These are phyloP conservation scores for Neurospora sp. DNA, from an alignment of 495 filamentous ascomycete species.

Conservation along the genomic window DNA sequence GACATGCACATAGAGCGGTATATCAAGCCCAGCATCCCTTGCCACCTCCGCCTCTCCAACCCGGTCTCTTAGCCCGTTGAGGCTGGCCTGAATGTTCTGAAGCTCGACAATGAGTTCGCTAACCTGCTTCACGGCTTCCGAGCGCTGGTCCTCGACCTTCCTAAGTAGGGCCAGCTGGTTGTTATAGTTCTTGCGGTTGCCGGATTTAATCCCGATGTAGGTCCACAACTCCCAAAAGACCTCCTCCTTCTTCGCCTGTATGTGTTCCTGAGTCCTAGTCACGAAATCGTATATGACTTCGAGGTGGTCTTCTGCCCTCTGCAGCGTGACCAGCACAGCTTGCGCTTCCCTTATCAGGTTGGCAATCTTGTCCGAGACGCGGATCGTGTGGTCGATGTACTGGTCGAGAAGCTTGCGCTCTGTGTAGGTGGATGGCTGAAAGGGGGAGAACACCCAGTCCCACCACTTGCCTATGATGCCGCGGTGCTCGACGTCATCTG, in stretches of 20 bases:
- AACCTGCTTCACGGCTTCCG: constrained; percentile 49
- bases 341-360: constrained; percentile 57
- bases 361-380: constrained; percentile 55
- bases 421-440: constrained; percentile 44
- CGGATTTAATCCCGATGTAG: constrained; percentile 53
- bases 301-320: constrained; percentile 52
- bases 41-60: constrained; percentile 51
- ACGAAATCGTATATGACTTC: constrained; percentile 54
- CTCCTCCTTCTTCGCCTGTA: constrained; percentile 44
- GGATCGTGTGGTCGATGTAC: constrained; percentile 54
- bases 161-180: constrained; percentile 46
- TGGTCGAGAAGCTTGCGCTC: constrained; percentile 44
- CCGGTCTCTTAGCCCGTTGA: constrained; percentile 59
- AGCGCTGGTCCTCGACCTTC: constrained; percentile 49
- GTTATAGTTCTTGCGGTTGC: constrained; percentile 44
- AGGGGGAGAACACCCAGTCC: constrained; percentile 40
- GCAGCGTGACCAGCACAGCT: constrained; percentile 44
- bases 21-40: constrained; percentile 17
- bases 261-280: constrained; percentile 40
- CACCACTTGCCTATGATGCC: constrained; percentile 31
- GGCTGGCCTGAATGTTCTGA: constrained; percentile 51
- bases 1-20: constrained; percentile 58
- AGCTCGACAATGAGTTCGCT: constrained; percentile 51
- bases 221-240: constrained; percentile 59
- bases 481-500: constrained; percentile 32